These are phyloP conservation scores for Botrytis squamosa DNA, from an alignment of 2,329 filamentous ascomycete genomes.

Conservation along the genomic window DNA sequence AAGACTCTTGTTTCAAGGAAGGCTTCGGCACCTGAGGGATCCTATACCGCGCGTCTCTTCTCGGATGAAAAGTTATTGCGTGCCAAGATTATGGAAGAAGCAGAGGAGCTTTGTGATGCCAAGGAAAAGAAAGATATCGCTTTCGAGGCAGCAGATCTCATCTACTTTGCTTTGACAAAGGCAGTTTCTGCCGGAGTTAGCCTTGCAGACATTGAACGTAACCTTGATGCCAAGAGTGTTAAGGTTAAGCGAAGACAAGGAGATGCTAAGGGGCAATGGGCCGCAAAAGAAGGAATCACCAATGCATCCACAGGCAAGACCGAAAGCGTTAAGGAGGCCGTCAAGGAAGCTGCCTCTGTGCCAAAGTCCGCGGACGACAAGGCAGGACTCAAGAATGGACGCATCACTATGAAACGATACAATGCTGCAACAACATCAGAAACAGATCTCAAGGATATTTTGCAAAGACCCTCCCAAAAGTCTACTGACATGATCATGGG, in stretches of 20 bases:
- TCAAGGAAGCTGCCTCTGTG: slow-evolving; percentile 48
- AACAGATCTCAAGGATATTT: slow-evolving; percentile 66
- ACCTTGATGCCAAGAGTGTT: slow-evolving; percentile 88
- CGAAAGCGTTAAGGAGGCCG: slow-evolving; percentile 41
- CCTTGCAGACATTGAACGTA: slow-evolving; percentile 85
- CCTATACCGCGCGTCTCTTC: slow-evolving; percentile 91
- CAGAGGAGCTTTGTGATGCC: slow-evolving; percentile 89
- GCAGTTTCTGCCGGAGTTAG: slow-evolving; percentile 82
- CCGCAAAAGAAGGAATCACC: slow-evolving; percentile 72
- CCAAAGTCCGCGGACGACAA: slow-evolving; percentile 53
- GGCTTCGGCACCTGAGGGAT: slow-evolving; percentile 77
- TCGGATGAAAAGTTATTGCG: slow-evolving; percentile 84
- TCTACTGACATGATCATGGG: slow-evolving; percentile 92
- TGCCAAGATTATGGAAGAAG: slow-evolving; percentile 98
- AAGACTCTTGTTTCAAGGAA: slow-evolving; percentile 83
- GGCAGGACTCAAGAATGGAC: slow-evolving; percentile 50
- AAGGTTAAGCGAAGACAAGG: slow-evolving; percentile 93
- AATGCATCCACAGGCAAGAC: slow-evolving; percentile 32
- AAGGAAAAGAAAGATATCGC: slow-evolving; percentile 79
- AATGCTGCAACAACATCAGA: slow-evolving; percentile 63
- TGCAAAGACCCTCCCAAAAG: slow-evolving; percentile 89
- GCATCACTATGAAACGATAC: slow-evolving; percentile 81
- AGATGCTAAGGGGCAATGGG: slow-evolving; percentile 92
- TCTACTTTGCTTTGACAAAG: slow-evolving; percentile 94
- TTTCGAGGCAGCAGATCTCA: slow-evolving; percentile 90